Conservation (phyloP, 2,329 filamentous ascomycete species). For the Thelonectria rubi region DNA sequence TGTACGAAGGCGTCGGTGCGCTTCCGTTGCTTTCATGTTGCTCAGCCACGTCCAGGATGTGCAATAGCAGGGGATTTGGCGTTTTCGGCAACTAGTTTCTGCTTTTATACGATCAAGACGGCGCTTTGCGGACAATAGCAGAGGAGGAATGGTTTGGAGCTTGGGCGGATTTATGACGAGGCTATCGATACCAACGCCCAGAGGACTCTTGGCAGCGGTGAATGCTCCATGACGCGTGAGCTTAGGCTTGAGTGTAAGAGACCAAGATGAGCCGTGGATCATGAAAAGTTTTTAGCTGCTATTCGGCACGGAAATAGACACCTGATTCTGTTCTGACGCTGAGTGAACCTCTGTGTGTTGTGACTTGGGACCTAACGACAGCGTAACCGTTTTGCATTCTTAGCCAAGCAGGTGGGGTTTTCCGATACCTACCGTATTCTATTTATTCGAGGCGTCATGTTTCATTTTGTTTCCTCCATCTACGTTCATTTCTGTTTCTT, state of each 20-base stretch:
- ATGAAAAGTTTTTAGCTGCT: slow-evolving; percentile 40
- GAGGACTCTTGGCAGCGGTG: slow-evolving; percentile 5
- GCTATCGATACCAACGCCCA: slow-evolving; percentile 22
- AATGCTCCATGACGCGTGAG: slow-evolving; percentile 14
- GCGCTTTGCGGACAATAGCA: slow-evolving; percentile 23
- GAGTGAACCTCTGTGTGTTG: not conserved
- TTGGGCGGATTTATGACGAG: slow-evolving; percentile 22
- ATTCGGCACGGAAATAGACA: slow-evolving; percentile 37
- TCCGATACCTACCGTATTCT: too few relatives aligned
- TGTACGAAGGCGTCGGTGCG: slow-evolving; percentile 36
- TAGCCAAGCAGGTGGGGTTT: too few relatives aligned
- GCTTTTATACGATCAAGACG: slow-evolving; percentile 17
- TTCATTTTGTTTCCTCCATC: too few relatives aligned
- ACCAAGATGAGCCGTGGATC: slow-evolving; percentile 28
- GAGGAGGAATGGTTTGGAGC: slow-evolving; percentile 24
- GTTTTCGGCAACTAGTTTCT: slow-evolving; percentile 35
- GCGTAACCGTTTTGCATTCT: too few relatives aligned
- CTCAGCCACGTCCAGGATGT: slow-evolving; percentile 31
- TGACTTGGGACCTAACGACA: not conserved
- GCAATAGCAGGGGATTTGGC: slow-evolving; percentile 35
- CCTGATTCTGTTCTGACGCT: slow-evolving; percentile 15
- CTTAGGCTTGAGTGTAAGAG: slow-evolving; percentile 14
- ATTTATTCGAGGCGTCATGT: too few relatives aligned
- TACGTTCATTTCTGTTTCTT: too few relatives aligned
- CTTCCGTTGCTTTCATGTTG: slow-evolving; percentile 39